These are phyloP conservation scores for Gaertneriomyces semiglobifer DNA, from an alignment of 192 early-diverging fungal genomes.

Conservation along the genomic window DNA sequence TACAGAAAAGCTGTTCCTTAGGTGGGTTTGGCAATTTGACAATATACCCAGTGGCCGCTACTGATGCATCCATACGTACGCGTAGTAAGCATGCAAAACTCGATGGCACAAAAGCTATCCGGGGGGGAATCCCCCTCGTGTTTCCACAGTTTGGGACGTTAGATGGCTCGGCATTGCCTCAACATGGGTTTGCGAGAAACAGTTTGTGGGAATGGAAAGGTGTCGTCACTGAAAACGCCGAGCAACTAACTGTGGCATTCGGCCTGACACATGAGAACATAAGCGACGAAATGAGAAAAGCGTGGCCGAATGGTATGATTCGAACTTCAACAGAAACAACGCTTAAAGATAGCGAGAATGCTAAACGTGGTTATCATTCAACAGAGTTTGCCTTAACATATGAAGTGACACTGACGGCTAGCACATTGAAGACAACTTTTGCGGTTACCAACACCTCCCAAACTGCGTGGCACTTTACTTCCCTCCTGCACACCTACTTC, in stretches of 20 bases:
- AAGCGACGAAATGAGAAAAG: constrained; percentile 47
- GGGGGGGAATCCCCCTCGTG: constrained; percentile 66
- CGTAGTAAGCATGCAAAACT: constrained; percentile 70
- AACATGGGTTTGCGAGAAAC: constrained; percentile 67
- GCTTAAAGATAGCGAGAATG: neutral
- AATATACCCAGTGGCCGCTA: neutral
- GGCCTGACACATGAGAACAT: constrained; percentile 56
- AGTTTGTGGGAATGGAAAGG: constrained; percentile 55
- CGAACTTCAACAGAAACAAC: neutral
- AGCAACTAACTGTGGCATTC: constrained; percentile 51
- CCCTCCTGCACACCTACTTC: constrained; percentile 93
- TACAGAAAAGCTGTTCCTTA: constrained; percentile 81
- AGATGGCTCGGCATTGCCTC: constrained; percentile 56
- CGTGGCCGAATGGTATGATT: constrained; percentile 56
- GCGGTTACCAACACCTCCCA: constrained; percentile 71
- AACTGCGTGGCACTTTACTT: constrained; percentile 73
- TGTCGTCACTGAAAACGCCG: constrained; percentile 40
- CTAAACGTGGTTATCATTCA: constrained; percentile 13
- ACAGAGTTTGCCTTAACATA: constrained; percentile 68
- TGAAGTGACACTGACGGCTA: constrained; percentile 70
- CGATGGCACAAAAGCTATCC: constrained; percentile 89
- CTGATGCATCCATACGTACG: neutral
- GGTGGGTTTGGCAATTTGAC: constrained; percentile 36
- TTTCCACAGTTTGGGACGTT: constrained; percentile 79
- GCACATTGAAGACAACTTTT: constrained; percentile 69